Conservation (phyloP, 352 stramenopile species). For the Pythium grandisporangium region DNA sequence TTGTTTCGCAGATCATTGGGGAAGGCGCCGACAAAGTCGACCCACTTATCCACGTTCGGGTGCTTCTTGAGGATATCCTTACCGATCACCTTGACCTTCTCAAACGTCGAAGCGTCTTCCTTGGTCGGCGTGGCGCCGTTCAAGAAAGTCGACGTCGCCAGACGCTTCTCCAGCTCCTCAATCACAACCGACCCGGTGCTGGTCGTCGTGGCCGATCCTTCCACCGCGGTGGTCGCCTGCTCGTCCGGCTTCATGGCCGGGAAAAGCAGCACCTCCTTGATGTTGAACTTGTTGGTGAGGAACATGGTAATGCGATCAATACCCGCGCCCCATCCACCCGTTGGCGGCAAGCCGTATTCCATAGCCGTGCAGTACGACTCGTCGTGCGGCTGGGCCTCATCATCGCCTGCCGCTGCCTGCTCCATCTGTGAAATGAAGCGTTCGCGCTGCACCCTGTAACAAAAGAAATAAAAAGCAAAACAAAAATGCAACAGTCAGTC, state of each 20-base stretch:
- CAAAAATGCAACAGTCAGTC: constrained; percentile 1
- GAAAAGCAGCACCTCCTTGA: constrained; percentile 99
- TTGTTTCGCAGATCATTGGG: constrained; percentile 65
- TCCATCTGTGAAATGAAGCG: constrained; percentile 79
- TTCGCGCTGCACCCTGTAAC: constrained; percentile 51
- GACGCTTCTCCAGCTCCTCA: constrained; percentile 57
- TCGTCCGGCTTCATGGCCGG: constrained; percentile 98
- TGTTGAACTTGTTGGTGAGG: constrained; percentile 90
- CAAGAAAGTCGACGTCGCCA: constrained; percentile 47
- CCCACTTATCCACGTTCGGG: constrained; percentile 70
- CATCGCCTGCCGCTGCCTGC: constrained; percentile 69
- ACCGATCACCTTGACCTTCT: constrained; percentile 70
- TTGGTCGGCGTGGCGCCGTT: constrained; percentile 64
- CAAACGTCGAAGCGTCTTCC: constrained; percentile 52
- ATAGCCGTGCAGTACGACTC: constrained; percentile 92
- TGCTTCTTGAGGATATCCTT: constrained; percentile 69
- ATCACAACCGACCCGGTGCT: constrained; percentile 33
- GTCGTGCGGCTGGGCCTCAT: constrained; percentile 89
- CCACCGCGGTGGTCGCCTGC: constrained; percentile 19
- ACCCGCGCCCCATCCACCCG: constrained; percentile 95
- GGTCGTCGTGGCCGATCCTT: constrained; percentile 3
- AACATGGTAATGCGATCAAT: constrained; percentile 98
- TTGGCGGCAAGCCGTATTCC: constrained; percentile 97
- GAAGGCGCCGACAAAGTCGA: constrained; percentile 64
- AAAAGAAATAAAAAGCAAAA: constrained; percentile 1